These are phyloP conservation scores for Crassisporium funariophilum DNA, from an alignment of 768 basidiomycete genomes.

Conservation along the genomic window DNA sequence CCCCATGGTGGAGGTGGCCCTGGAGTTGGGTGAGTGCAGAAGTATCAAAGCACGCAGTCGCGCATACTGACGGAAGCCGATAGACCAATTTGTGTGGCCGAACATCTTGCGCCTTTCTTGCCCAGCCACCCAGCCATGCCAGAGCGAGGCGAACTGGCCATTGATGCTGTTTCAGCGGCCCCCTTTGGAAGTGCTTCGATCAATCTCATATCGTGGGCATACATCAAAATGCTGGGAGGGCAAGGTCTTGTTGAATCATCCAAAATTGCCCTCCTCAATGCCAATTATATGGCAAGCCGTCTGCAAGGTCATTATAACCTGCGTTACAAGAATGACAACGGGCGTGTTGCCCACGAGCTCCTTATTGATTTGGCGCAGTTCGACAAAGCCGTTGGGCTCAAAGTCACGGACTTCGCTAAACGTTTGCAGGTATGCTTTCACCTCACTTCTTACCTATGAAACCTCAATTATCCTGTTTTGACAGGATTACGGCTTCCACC, in stretches of 20 bases:
- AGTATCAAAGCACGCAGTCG: conserved; percentile 6
- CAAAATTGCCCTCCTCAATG: conserved; percentile 86
- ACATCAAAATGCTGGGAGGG: conserved; percentile 99
- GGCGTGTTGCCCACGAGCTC: conserved; percentile 93
- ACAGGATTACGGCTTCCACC: conserved; percentile 92
- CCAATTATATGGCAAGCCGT: conserved; percentile 95
- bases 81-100: conserved; percentile 90
- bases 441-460: not conserved
- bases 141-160: conserved; percentile 68
- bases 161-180: conserved; percentile 87
- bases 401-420: conserved; percentile 96
- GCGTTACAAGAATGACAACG: conserved; percentile 88
- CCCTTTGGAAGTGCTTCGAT: conserved; percentile 96
- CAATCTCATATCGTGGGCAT: conserved; percentile 96
- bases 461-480: not conserved
- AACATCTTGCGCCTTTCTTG: conserved; percentile 93
- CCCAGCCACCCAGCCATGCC: conserved; percentile 81
- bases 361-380: conserved; percentile 96
- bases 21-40: conserved; percentile 73
- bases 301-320: conserved; percentile 84
- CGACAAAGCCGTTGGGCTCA: conserved; percentile 84
- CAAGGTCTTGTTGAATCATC: conserved; percentile 84
- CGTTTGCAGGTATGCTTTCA: conserved; percentile 71
- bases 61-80: not conserved
- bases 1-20: conserved; percentile 98